These are phyloP conservation scores for Hortiboletus rubellus DNA, from an alignment of 1,284 basidiomycete genomes.

Conservation along the genomic window DNA sequence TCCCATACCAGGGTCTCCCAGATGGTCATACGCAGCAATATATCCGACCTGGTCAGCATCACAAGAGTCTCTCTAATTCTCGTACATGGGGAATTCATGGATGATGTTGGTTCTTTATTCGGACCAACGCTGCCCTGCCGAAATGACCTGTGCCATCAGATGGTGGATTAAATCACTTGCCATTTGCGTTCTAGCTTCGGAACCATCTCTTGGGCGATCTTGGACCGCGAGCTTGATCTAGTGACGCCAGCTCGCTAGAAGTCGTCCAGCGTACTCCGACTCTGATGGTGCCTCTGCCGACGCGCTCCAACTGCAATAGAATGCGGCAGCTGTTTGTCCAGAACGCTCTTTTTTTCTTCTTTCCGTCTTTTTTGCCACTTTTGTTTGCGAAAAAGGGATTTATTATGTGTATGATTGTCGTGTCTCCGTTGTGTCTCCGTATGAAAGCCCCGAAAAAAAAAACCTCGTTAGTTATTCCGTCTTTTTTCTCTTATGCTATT, in stretches of 20 bases:
- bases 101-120: constrained; percentile 14
- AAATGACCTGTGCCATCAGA: constrained; percentile 5
- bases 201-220: constrained; percentile 6
- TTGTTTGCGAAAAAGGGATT: neutral
- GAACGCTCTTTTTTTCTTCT: neutral
- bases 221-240: constrained; percentile 2
- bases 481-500: neutral
- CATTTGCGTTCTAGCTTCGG: constrained; percentile 2
- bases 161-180: constrained; percentile 11
- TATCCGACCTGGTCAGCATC: constrained; percentile 19
- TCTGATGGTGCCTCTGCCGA: constrained; percentile 4
- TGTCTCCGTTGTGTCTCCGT: neutral
- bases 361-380: neutral
- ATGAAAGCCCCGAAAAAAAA: neutral
- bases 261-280: neutral
- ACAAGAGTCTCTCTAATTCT: constrained; percentile 21
- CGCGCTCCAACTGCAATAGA: constrained; percentile 13
- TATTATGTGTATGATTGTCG: constrained; percentile 3
- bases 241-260: neutral
- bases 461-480: neutral
- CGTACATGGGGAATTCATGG: constrained; percentile 30
- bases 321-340: neutral
- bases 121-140: constrained; percentile 1
- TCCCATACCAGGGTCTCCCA: constrained; percentile 13
- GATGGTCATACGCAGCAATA: constrained; percentile 15